A percentile compares a stretch with the other conserved stretches of the same genome.
Conservation (phyloP, 495 filamentous ascomycete genomes). For the Cercophora samala region DNA sequence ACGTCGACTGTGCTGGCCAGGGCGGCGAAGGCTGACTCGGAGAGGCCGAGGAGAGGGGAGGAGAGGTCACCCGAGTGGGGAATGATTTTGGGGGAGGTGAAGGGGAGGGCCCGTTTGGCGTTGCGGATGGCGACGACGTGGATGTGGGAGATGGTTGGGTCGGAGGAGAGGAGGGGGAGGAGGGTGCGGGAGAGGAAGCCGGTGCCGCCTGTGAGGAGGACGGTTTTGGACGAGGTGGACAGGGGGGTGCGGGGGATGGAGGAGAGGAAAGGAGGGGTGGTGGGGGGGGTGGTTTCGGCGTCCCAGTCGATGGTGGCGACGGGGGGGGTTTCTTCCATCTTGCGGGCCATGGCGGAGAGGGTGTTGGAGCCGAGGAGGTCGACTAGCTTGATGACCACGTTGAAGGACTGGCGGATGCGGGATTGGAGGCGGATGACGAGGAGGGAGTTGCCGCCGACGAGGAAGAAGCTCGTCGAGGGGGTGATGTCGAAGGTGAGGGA, state of each 20-base stretch:
- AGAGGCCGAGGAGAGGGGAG: conserved; percentile 42
- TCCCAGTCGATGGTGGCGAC: conserved; percentile 25
- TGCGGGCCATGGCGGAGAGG: conserved; percentile 29
- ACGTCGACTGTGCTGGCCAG: conserved; percentile 38
- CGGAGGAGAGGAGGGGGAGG: conserved; percentile 18
- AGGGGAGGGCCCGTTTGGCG: conserved; percentile 28
- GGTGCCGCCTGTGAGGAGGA: conserved; percentile 35
- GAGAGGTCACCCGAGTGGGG: conserved; percentile 42
- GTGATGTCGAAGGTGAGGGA: conserved; percentile 6
- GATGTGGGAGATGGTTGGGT: conserved; percentile 14
- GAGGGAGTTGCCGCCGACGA: conserved; percentile 39
- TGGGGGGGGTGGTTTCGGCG: conserved; percentile 22
- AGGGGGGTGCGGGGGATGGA: background rate
- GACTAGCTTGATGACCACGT: conserved; percentile 15
- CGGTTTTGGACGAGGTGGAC: conserved; percentile 2
- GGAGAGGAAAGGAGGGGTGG: background rate
- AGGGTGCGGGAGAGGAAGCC: conserved; percentile 30
- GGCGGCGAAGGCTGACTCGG: conserved; percentile 16
- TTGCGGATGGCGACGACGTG: conserved; percentile 26
- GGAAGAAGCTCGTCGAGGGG: conserved; percentile 37
- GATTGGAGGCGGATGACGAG: conserved; percentile 32
- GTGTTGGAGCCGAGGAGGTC: conserved; percentile 32
- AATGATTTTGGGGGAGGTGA: conserved; percentile 33
- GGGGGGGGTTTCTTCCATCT: conserved; percentile 13
- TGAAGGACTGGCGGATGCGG: conserved; percentile 16